Conservation (phyloP, 495 filamentous ascomycete genomes). For the Podospora appendiculata region DNA sequence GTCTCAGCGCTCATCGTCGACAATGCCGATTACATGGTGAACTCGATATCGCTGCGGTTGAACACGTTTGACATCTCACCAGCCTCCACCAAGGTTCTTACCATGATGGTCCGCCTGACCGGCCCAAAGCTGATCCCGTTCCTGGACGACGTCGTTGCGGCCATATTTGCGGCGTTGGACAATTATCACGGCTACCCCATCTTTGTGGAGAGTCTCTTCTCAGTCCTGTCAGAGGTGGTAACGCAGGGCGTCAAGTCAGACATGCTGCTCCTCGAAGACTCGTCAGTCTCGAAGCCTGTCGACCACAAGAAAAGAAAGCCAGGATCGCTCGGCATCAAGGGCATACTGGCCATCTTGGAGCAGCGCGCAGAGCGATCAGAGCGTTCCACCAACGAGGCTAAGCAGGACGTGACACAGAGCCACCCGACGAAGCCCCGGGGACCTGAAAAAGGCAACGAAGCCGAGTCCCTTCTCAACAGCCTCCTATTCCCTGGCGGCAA, state of each 20-base stretch:
- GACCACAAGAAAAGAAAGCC: slow-evolving; percentile 29
- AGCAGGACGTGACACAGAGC: not conserved
- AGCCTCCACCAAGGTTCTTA: slow-evolving; percentile 79
- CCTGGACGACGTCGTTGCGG: slow-evolving; percentile 81
- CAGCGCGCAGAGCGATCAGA: slow-evolving; percentile 9
- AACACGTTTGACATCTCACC: slow-evolving; percentile 89
- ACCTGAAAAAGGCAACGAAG: slow-evolving; percentile 35
- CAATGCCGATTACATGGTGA: slow-evolving; percentile 95
- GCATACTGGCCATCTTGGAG: slow-evolving; percentile 13
- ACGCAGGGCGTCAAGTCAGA: slow-evolving; percentile 67
- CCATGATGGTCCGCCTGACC: slow-evolving; percentile 89
- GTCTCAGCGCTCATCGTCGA: slow-evolving; percentile 76
- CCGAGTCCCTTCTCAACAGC: slow-evolving; percentile 33
- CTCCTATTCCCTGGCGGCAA: slow-evolving; percentile 10
- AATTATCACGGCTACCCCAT: slow-evolving; percentile 88
- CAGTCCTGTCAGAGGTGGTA: slow-evolving; percentile 71
- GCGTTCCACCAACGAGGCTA: slow-evolving; percentile 11
- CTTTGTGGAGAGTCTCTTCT: slow-evolving; percentile 79
- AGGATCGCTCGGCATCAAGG: slow-evolving; percentile 1
- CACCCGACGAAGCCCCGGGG: slow-evolving; percentile 24
- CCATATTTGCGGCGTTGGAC: slow-evolving; percentile 85
- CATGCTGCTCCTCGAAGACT: slow-evolving; percentile 40
- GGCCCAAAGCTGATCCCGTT: slow-evolving; percentile 78
- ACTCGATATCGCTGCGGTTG: slow-evolving; percentile 79
- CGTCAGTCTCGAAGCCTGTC: slow-evolving; percentile 11